Conservation (phyloP, 1,284 basidiomycete genomes). For the Ceratobasidium sp. region DNA sequence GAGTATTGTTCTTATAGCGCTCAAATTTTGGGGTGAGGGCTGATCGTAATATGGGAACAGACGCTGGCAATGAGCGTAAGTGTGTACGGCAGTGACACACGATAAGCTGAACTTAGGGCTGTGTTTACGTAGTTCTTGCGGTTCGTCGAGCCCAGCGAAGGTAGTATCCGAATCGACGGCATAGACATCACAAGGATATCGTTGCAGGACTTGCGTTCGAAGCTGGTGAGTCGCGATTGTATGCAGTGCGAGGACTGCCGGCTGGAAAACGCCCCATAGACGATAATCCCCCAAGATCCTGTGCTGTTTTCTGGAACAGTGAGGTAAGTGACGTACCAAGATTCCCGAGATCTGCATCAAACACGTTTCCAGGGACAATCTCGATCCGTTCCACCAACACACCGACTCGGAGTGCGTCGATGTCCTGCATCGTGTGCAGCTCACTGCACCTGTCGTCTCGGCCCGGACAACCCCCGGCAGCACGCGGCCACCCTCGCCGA, state of each 20-base stretch:
- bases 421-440: conserved; percentile 57
- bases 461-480: conserved; percentile 17
- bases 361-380: conserved; percentile 57
- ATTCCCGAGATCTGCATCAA: background rate
- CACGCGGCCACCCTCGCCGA: conserved; percentile 51
- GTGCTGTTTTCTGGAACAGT: conserved; percentile 86
- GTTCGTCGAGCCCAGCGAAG: conserved; percentile 81
- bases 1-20: background rate
- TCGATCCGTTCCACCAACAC: conserved; percentile 75
- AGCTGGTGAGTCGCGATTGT: conserved; percentile 48
- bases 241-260: background rate
- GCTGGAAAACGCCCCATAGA: conserved; percentile 57
- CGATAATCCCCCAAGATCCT: conserved; percentile 84
- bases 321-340: conserved; percentile 57
- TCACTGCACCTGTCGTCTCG: conserved; percentile 24
- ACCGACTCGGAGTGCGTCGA: conserved; percentile 71
- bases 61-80: conserved; percentile 45
- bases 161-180: conserved; percentile 78
- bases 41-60: conserved; percentile 30
- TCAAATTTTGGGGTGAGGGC: background rate
- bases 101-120: conserved; percentile 69
- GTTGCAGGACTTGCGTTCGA: conserved; percentile 78
- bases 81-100: conserved; percentile 59
- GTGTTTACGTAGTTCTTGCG: conserved; percentile 67
- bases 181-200: conserved; percentile 85